phyloP scores from a whole-genome alignment of 805 yeast species.

The Myxozyma sirexii region DNA sequence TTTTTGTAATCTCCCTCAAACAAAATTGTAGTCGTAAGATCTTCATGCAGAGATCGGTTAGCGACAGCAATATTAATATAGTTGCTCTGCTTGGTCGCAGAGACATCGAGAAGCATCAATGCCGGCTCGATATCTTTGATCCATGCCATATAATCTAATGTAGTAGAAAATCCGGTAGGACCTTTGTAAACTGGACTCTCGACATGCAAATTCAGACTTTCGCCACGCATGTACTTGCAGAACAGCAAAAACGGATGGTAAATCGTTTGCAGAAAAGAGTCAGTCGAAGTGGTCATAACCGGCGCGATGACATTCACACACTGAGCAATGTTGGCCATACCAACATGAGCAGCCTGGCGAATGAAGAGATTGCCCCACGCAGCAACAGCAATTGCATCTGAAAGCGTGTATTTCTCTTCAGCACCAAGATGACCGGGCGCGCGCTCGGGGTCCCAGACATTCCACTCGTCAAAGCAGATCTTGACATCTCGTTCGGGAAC shows the following conservation, averaged over 20 bases:
- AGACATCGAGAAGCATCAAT: conserved; percentile 34
- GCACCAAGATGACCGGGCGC: conserved; percentile 43
- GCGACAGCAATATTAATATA: conserved; percentile 5
- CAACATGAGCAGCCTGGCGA: conserved; percentile 41
- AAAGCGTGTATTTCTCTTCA: conserved; percentile 42
- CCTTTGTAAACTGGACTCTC: conserved; percentile 41
- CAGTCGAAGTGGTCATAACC: conserved; percentile 41
- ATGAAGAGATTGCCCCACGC: conserved; percentile 45
- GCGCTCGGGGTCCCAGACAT: conserved; percentile 45
- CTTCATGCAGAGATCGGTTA: conserved; percentile 33
- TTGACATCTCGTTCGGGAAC: conserved; percentile 34
- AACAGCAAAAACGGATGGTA: conserved; percentile 41
- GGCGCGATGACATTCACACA: conserved; percentile 46
- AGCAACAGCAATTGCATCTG: conserved; percentile 45
- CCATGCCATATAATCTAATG: conserved; percentile 34
- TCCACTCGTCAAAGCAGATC: conserved; percentile 46
- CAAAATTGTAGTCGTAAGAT: conserved; percentile 33
- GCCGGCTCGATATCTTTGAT: conserved; percentile 31
- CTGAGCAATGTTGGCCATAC: conserved; percentile 46
- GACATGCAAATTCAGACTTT: conserved; percentile 42
- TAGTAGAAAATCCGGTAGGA: conserved; percentile 30
- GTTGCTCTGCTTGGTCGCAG: neutral
- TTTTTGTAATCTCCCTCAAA: conserved; percentile 10
- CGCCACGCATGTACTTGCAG: conserved; percentile 43
- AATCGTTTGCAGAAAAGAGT: conserved; percentile 42